Evolutionary conservation across 1,139 yeast species (phyloP).

Genomic region (Hansenula anomala): DNA sequence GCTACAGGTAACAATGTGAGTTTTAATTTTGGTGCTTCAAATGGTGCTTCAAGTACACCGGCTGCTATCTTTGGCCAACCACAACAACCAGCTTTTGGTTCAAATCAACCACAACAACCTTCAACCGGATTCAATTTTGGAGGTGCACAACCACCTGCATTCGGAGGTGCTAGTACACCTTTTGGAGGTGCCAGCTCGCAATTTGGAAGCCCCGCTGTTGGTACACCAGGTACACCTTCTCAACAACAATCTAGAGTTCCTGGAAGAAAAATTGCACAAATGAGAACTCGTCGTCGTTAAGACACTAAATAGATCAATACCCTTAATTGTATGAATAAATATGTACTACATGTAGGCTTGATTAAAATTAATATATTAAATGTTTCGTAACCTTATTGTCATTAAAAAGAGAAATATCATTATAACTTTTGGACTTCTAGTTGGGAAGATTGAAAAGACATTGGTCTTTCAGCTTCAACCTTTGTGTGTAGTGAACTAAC

Average conservation of each 20-base stretch:
- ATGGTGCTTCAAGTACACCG: slow-evolving; percentile 1
- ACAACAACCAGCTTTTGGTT: not conserved
- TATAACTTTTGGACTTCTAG: not conserved
- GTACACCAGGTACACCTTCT: slow-evolving; percentile 15
- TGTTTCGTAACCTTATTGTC: no score
- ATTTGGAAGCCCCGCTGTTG: slow-evolving; percentile 7
- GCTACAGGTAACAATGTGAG: not conserved
- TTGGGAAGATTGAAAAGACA: not conserved
- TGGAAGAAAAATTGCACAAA: slow-evolving; percentile 22
- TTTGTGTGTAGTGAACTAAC: slow-evolving; percentile 1
- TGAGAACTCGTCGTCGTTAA: slow-evolving; percentile 23
- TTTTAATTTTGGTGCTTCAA: slow-evolving; percentile 14
- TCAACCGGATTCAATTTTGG: slow-evolving; percentile 9
- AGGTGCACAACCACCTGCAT: slow-evolving; percentile 1
- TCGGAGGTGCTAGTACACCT: slow-evolving; percentile 4
- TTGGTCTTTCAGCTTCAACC: not conserved
- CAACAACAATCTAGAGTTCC: slow-evolving; percentile 13
- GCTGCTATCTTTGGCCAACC: slow-evolving; percentile 9
- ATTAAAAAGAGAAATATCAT: no score
- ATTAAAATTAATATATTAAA: no score
- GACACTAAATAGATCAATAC: no score
- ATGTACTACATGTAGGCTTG: no score
- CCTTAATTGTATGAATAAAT: no score
- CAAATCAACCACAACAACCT: slow-evolving; percentile 3
- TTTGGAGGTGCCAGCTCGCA: slow-evolving; percentile 7